phyloP scores from a whole-genome alignment of 352 stramenopile genomes.

The Phytopythium litorale region DNA sequence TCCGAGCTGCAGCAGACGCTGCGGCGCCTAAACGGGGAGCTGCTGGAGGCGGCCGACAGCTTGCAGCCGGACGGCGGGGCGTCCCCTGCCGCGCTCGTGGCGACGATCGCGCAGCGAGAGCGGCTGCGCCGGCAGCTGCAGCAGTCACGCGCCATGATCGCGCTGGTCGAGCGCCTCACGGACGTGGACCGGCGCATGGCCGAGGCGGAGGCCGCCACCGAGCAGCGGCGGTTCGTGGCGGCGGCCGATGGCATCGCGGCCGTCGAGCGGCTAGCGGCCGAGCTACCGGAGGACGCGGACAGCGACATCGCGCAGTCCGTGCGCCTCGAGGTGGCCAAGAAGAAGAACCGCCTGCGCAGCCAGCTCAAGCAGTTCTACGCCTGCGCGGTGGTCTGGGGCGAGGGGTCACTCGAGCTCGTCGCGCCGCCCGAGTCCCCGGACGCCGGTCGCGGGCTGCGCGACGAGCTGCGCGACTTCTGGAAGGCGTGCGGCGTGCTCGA shows the following conservation, averaged over 20 bases:
- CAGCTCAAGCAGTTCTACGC: slow-evolving; percentile 44
- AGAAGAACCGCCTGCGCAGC: slow-evolving; percentile 48
- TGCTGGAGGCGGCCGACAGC: slow-evolving; percentile 45
- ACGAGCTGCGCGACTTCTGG: slow-evolving; percentile 46
- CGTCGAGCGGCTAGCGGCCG: slow-evolving; percentile 31
- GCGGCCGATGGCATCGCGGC: slow-evolving; percentile 37
- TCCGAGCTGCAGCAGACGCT: slow-evolving; percentile 57
- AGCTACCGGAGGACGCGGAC: slow-evolving; percentile 15
- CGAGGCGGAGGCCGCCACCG: slow-evolving; percentile 45
- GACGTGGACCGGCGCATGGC: slow-evolving; percentile 46
- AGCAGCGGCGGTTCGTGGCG: slow-evolving; percentile 37
- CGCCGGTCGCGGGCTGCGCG: background rate
- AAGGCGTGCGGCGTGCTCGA: slow-evolving; percentile 47
- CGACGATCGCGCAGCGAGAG: slow-evolving; percentile 58
- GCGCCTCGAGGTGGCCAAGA: slow-evolving; percentile 42
- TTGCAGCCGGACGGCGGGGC: slow-evolving; percentile 40
- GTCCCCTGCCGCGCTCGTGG: slow-evolving; percentile 37
- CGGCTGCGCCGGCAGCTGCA: slow-evolving; percentile 54
- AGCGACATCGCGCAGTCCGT: slow-evolving; percentile 38
- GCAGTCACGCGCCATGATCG: slow-evolving; percentile 56
- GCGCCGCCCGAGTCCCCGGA: background rate
- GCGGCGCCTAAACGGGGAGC: slow-evolving; percentile 27
- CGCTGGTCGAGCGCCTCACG: slow-evolving; percentile 65
- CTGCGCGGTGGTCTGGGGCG: slow-evolving; percentile 36
- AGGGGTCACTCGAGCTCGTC: slow-evolving; percentile 31